These are phyloP conservation scores for Cucurbita moschata DNA, from an alignment of 306 rosid species.

Conservation along the genomic window DNA sequence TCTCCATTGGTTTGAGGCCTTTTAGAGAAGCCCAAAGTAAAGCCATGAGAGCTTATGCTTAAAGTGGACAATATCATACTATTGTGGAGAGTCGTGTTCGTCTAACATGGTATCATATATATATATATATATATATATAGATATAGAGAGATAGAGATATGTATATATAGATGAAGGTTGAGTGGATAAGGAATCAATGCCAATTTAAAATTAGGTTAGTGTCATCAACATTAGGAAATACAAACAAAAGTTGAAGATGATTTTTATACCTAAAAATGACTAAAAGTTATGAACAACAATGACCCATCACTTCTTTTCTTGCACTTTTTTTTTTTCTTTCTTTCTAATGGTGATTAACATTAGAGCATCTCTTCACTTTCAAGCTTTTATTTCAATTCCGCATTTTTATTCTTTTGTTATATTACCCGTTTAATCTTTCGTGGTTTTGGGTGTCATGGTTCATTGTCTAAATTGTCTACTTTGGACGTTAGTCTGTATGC, in stretches of 20 bases:
- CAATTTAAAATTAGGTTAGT: background rate
- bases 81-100: too few relatives aligned
- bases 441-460: too few relatives aligned
- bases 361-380: background rate
- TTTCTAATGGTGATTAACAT: background rate
- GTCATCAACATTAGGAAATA: background rate
- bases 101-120: too few relatives aligned
- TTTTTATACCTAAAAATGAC: background rate
- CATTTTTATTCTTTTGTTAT: too few relatives aligned
- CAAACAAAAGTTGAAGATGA: background rate
- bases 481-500: too few relatives aligned
- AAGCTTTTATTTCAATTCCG: background rate
- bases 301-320: background rate
- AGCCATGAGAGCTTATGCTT: too few relatives aligned
- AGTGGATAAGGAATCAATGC: constrained; percentile 1
- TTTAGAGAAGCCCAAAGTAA: too few relatives aligned
- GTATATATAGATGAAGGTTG: background rate
- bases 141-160: too few relatives aligned
- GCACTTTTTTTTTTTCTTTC: background rate
- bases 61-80: too few relatives aligned
- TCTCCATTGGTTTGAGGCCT: too few relatives aligned
- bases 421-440: too few relatives aligned
- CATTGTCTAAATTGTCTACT: too few relatives aligned
- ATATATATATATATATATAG: background rate
- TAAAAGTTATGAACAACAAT: background rate